These are phyloP conservation scores for Limonium bicolor DNA, from an alignment of 148 eudicot genomes.

Conservation along the genomic window DNA sequence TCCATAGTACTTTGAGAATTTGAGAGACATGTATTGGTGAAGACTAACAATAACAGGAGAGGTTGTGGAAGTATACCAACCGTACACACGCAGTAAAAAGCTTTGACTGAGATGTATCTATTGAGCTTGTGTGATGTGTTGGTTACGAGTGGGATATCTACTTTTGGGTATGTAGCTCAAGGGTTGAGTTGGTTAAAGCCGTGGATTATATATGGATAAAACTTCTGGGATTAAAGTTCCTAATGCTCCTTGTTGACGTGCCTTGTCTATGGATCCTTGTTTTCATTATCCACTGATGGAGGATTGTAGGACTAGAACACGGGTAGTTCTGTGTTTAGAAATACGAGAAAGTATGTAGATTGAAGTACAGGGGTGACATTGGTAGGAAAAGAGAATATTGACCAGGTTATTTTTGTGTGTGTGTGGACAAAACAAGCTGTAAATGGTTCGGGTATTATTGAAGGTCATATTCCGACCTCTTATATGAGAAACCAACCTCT, in stretches of 20 bases:
- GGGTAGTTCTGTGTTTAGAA: constrained; percentile 28
- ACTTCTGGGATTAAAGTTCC: constrained; percentile 14
- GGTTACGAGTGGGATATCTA: constrained; percentile 64
- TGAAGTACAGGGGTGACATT: no score
- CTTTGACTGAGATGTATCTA: constrained; percentile 77
- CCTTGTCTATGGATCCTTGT: constrained; percentile 66
- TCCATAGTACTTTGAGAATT: constrained; percentile 32
- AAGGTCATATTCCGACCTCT: no score
- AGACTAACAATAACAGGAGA: neutral
- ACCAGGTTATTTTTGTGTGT: no score
- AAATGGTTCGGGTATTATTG: no score
- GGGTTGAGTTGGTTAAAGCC: constrained; percentile 65
- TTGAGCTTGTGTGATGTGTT: no score
- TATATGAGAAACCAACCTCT: no score
- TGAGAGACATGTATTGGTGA: constrained; percentile 1
- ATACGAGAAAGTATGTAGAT: constrained; percentile 52
- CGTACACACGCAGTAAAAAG: constrained; percentile 25
- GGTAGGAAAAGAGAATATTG: constrained; percentile 62
- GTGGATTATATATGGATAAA: constrained; percentile 42
- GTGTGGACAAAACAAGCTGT: no score
- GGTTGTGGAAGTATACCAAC: neutral
- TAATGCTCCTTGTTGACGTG: constrained; percentile 41
- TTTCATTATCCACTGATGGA: constrained; percentile 46
- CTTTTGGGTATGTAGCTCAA: constrained; percentile 80
- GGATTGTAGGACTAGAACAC: constrained; percentile 26